These are phyloP conservation scores for Sicyos edulis DNA, from an alignment of 306 rosid species.

Conservation along the genomic window DNA sequence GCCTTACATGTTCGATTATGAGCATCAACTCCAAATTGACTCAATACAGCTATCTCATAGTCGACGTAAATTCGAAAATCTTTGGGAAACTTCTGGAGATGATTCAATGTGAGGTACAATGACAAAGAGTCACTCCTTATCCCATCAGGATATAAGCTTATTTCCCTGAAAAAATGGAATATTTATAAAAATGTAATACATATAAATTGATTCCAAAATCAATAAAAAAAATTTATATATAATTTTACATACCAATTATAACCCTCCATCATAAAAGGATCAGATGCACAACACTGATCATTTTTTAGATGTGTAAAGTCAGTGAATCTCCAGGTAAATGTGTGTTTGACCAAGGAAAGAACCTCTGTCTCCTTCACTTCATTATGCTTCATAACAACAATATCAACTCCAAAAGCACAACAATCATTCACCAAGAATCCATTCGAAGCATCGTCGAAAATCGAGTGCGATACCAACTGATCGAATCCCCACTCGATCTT, in stretches of 20 bases:
- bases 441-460: background rate
- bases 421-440: background rate
- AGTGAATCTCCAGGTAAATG: background rate
- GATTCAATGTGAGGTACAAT: background rate
- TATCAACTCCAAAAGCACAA: background rate
- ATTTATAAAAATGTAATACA: no score
- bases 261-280: background rate
- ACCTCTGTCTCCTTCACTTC: background rate
- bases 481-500: background rate
- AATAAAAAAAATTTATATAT: no score
- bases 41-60: background rate
- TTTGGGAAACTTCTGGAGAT: background rate
- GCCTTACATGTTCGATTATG: no score
- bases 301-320: background rate
- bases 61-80: background rate
- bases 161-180: background rate
- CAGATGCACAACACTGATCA: background rate
- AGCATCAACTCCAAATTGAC: no score
- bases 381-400: background rate
- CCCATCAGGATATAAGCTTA: background rate
- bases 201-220: background rate
- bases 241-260: background rate
- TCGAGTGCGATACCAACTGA: background rate
- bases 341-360: background rate
- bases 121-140: background rate